Percentiles rank a stretch among this genome's conserved stretches.
These are phyloP conservation scores for Amaranthus tricolor DNA, from an alignment of 179 eudicot genomes.

Conservation along the genomic window DNA sequence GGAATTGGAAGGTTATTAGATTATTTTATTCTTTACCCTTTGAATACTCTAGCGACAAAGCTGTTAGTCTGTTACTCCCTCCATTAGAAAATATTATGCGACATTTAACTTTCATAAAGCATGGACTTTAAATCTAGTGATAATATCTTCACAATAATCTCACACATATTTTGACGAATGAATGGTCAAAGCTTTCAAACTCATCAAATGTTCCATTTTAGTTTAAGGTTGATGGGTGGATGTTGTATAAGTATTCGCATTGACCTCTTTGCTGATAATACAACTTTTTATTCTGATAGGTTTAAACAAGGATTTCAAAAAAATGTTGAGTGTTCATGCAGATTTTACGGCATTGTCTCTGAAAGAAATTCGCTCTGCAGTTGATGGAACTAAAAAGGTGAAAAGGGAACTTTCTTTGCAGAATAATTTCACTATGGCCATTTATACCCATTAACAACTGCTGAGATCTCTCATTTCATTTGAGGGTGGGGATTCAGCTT, in stretches of 20 bases:
- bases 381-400: slow-evolving; percentile 97
- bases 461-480: neutral
- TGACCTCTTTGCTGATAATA: slow-evolving; percentile 5
- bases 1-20: slow-evolving; percentile 74
- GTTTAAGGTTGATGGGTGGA: neutral
- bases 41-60: neutral
- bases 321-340: slow-evolving; percentile 63
- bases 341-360: slow-evolving; percentile 61
- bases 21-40: neutral
- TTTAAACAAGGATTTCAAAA: slow-evolving; percentile 70
- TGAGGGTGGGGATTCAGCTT: slow-evolving; percentile 10
- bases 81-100: neutral
- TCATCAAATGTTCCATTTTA: neutral
- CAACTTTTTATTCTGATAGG: slow-evolving; percentile 35
- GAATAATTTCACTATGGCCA: neutral
- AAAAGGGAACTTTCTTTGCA: slow-evolving; percentile 21
- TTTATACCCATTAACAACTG: neutral
- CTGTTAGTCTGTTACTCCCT: neutral
- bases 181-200: neutral
- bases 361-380: slow-evolving; percentile 73
- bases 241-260: too few relatives aligned
- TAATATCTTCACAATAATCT: neutral
- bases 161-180: neutral
- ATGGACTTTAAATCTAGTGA: neutral
- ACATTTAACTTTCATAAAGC: neutral